phyloP scores from a whole-genome alignment of 495 filamentous ascomycete genomes.

The Talaromyces proteolyticus region DNA sequence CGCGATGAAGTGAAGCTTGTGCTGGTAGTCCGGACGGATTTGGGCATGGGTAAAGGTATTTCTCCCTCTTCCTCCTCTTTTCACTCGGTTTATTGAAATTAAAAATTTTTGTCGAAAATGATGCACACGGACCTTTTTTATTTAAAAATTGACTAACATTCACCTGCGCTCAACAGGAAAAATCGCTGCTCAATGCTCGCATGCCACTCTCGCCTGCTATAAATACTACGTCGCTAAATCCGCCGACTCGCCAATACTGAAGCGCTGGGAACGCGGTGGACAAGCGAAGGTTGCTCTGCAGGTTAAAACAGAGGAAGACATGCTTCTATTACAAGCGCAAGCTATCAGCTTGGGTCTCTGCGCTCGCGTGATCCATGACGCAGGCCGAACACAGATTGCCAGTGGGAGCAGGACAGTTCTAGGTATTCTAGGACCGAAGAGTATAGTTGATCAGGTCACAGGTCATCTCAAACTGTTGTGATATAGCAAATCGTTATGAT shows the following conservation, averaged over 20 bases:
- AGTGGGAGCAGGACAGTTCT: slow-evolving; percentile 85
- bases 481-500: no score
- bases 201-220: slow-evolving; percentile 96
- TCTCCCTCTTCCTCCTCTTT: slow-evolving; percentile 4
- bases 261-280: slow-evolving; percentile 75
- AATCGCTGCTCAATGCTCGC: slow-evolving; percentile 93
- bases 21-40: slow-evolving; percentile 83
- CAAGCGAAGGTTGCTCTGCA: slow-evolving; percentile 93
- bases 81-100: background rate
- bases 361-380: slow-evolving; percentile 84
- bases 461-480: slow-evolving; percentile 83
- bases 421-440: slow-evolving; percentile 84
- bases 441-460: slow-evolving; percentile 79
- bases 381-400: slow-evolving; percentile 97
- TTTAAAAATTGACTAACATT: background rate
- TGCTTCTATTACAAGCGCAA: slow-evolving; percentile 68
- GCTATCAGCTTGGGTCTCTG: slow-evolving; percentile 81
- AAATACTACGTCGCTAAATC: slow-evolving; percentile 63
- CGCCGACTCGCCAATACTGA: slow-evolving; percentile 58
- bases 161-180: slow-evolving; percentile 57
- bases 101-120: no score
- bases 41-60: slow-evolving; percentile 93
- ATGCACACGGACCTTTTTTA: no score
- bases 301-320: slow-evolving; percentile 73
- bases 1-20: slow-evolving; percentile 91